Base-by-base conservation (phyloP, 306 rosid genomes). In the Cucurbita maxima region DNA sequence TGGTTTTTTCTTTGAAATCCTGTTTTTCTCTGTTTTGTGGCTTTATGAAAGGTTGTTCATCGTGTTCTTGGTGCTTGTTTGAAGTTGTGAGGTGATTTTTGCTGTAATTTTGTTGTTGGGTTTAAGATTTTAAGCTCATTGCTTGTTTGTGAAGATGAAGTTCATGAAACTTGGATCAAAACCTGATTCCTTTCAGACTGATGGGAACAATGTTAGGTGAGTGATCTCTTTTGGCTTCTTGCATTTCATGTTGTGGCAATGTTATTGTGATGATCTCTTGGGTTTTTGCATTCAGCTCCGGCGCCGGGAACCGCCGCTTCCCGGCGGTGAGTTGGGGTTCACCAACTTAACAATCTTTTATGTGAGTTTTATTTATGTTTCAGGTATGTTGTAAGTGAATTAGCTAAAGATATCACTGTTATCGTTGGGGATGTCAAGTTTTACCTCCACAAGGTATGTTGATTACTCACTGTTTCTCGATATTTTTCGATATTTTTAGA, bases 141-240 rank as follows among this genome's bases (percentile, higher is more conserved):
- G 13, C 7, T 55, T 41, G 53, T 41, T 79, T 81, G 77, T 64
- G 56, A 85, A 83, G 85, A 95, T 95, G 99, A 95, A 95, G 96
- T 95, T 91, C 83, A 91, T 95, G 99, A 91, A 91, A 79, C 99
- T 95, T 83, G 99, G 99, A 84, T 91, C 99, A 47, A 95, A 91
- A 89, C 88, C 89, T 22, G 97, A 95, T 78, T 79, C 97, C 30
- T 91, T 95, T 81, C 99, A 88, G 81, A 81, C 81, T 40, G 96
- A 91, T 44, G 91, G 82, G 50, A 93, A 83, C 81, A 88, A 87
- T 85, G 91, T 82, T 75, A 85, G 96, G 99, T 95, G 81, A 91
- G 85, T 77, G 86, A 78, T 82, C 84, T 79, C 36, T 69, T 47
- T 30, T 74, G 58, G 75, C 36, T 52, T 72, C 75, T 16, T 72